Evolutionary conservation across 2,329 filamentous ascomycete genomes (phyloP).

Genomic region (Phoma sp.): DNA sequence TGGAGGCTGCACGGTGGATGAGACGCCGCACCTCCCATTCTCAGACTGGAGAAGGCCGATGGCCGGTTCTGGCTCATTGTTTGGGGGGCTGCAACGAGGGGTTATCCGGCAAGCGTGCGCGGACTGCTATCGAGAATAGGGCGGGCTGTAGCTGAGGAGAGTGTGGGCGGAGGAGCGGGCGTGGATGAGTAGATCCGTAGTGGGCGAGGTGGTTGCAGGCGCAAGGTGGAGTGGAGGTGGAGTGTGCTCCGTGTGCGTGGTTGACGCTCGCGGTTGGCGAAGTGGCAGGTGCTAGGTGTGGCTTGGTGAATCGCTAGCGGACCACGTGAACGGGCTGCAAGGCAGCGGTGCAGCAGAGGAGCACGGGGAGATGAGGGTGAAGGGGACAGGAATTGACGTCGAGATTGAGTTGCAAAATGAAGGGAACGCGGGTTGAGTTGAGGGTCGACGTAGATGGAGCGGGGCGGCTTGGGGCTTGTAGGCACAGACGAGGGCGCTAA

Average conservation of each 20-base stretch:
- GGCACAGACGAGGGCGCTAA: conserved; percentile 23
- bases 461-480: conserved; percentile 30
- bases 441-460: conserved; percentile 34
- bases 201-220: conserved; percentile 51
- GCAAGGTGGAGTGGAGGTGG: conserved; percentile 28
- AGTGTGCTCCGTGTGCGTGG: conserved; percentile 28
- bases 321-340: conserved; percentile 26
- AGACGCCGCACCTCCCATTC: conserved; percentile 91
- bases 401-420: conserved; percentile 31
- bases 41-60: conserved; percentile 84
- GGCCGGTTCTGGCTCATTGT: conserved; percentile 91
- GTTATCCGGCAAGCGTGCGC: conserved; percentile 39
- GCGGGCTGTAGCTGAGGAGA: conserved; percentile 55
- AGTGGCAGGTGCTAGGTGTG: conserved; percentile 20
- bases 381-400: conserved; percentile 33
- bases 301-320: conserved; percentile 27
- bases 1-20: conserved; percentile 2
- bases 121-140: conserved; percentile 52
- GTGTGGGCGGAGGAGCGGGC: conserved; percentile 52
- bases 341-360: conserved; percentile 24
- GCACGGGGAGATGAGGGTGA: conserved; percentile 12
- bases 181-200: conserved; percentile 60
- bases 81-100: conserved; percentile 35
- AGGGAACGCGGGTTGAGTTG: conserved; percentile 29
- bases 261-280: conserved; percentile 18